Percentiles rank a stretch among this genome's conserved stretches.
Evolutionary conservation across 2,329 filamentous ascomycete genomes (phyloP).

Genomic region (Aureobasidium vineae): DNA sequence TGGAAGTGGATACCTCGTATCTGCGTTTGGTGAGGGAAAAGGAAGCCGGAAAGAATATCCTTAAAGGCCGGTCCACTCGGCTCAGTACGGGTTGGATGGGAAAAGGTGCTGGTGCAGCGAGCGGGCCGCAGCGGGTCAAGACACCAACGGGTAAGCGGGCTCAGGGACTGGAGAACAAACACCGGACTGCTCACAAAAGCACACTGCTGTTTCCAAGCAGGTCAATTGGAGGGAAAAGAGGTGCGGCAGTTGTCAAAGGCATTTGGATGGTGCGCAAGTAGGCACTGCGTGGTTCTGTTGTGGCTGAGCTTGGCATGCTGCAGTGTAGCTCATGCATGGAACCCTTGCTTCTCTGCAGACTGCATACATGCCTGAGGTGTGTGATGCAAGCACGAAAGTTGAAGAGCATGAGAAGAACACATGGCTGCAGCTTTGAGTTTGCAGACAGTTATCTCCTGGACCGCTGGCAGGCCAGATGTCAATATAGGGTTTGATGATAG

Average conservation of each 20-base stretch:
- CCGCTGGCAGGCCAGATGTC: background rate
- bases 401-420: background rate
- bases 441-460: background rate
- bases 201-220: background rate
- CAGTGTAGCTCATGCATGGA: conserved; percentile 20
- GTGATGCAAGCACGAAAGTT: background rate
- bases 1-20: conserved; percentile 13
- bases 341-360: conserved; percentile 19
- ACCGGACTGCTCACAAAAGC: background rate
- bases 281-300: background rate
- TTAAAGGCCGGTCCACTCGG: background rate
- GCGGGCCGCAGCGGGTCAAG: conserved; percentile 5
- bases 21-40: background rate
- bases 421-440: conserved; percentile 9
- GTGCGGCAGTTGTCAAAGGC: conserved; percentile 1
- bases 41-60: conserved; percentile 15
- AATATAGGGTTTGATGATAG: conserved; percentile 20
- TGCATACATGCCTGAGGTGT: conserved; percentile 15
- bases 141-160: background rate
- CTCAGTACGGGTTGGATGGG: background rate
- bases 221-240: background rate
- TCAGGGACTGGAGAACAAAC: conserved; percentile 8
- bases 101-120: background rate
- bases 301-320: conserved; percentile 13
- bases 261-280: background rate